A percentile compares a stretch with the other conserved stretches of the same genome.
Evolutionary conservation across 2,329 filamentous ascomycete genomes (phyloP).

Genomic region (Monilinia polystroma): DNA sequence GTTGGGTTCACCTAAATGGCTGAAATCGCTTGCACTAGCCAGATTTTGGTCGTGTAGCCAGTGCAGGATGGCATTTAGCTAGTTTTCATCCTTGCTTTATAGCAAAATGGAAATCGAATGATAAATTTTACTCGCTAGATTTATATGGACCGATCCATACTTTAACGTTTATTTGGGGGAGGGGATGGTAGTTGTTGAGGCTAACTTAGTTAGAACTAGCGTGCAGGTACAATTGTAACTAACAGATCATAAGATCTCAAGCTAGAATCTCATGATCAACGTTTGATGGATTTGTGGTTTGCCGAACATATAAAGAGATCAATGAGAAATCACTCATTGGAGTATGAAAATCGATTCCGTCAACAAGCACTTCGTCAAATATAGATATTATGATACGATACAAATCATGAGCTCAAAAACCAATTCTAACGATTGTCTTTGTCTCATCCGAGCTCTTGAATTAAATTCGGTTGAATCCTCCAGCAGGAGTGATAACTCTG

Average conservation of each 20-base stretch:
- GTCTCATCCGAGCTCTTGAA: neutral
- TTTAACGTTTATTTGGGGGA: no score
- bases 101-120: no score
- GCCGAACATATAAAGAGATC: neutral
- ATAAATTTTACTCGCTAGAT: no score
- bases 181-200: no score
- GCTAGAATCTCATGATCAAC: neutral
- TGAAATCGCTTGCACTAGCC: no score
- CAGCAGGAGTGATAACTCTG: neutral
- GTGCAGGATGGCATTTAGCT: no score
- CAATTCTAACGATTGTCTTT: neutral
- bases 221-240: neutral
- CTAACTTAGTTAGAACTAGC: neutral
- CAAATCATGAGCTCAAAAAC: slow-evolving; percentile 32
- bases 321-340: neutral
- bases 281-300: neutral
- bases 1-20: no score
- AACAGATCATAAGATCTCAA: neutral
- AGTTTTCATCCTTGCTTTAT: no score
- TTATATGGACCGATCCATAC: no score
- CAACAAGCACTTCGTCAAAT: neutral
- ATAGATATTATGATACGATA: neutral
- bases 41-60: no score
- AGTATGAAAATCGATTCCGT: neutral
- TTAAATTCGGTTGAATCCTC: slow-evolving; percentile 6